phyloP scores from a whole-genome alignment of 2,329 filamentous ascomycete genomes.

The Cercospora zeae-maydis region DNA sequence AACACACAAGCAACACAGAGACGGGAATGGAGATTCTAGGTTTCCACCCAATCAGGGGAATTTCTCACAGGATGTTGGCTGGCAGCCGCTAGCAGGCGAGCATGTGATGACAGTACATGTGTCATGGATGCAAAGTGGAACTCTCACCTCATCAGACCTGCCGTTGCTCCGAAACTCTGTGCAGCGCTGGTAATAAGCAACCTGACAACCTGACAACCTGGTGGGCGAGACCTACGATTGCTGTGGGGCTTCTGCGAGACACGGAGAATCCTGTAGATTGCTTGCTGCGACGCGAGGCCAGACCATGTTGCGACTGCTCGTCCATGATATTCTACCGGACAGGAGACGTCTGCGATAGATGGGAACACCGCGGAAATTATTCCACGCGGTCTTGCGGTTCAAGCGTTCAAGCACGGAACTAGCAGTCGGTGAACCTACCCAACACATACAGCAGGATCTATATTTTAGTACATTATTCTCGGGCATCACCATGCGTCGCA shows the following conservation, averaged over 20 bases:
- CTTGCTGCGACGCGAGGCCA: neutral
- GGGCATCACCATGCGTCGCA: neutral
- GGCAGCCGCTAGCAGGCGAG: neutral
- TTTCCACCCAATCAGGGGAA: neutral
- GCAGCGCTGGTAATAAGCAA: neutral
- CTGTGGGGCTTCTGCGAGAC: neutral
- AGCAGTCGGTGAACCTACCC: too few relatives aligned
- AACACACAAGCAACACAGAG: neutral
- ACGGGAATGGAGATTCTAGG: neutral
- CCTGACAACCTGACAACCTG: neutral
- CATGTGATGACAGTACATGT: neutral
- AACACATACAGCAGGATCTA: neutral
- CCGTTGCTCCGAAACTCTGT: neutral
- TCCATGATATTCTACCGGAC: too few relatives aligned
- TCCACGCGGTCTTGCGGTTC: too few relatives aligned
- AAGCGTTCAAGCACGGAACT: too few relatives aligned
- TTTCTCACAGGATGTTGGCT: neutral
- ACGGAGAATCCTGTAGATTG: neutral
- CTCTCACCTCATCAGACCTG: neutral
- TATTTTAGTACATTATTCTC: neutral
- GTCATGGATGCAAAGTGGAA: neutral
- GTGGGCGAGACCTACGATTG: neutral
- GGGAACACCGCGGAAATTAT: neutral
- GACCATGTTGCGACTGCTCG: too few relatives aligned
- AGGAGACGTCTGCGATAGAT: too few relatives aligned